Base-by-base conservation (phyloP, 306 rosid species). In the Sechiopsis laciniata region DNA sequence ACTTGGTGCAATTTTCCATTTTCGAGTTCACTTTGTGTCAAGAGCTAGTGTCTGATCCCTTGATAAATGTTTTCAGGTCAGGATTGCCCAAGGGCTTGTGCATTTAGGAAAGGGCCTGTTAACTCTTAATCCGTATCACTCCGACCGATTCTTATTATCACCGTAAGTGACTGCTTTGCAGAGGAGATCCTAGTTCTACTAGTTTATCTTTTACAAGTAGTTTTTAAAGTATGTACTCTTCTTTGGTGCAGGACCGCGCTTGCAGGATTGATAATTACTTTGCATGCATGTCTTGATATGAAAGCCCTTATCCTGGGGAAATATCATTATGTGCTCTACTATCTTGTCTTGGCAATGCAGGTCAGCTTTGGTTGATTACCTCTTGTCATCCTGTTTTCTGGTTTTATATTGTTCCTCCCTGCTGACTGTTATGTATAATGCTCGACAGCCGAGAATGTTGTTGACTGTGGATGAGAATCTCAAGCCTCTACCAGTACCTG, bases 341-440 rank as follows among this genome's bases (percentile, higher is more conserved):
- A 91, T 85, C 90, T 95, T n/a, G 88, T 89, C 72, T 82, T 95
- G 87, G 99, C 99, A 55, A 91, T 95, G 95, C 97, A 95, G 99
- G 99, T 95, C 74, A 68, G 84, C 77, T 42, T 74, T 20, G 57
- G 26, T 77, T 72, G 53, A 19, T 42, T 54, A 42, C 14, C 26
- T 19, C 3, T 42, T 64, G 55, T 55, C 11, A 20, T 64, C 20
- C 65, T 67, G 8, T 54, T 42, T 50, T 60, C 58, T 8, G 55
- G 70, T 66, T n/a, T 62, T 80, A 48, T 45, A 26, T 75, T 73
- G 35, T 63, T 70, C 2, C 14, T 42, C 10, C 24, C 7, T 35
- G 72, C 77, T 73, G 15, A 74, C 64, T 58, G 40, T 29, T 2
- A 51, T 11, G 81, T 59, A 66, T 21, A 45, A 21, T 67, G 22